phyloP scores from a whole-genome alignment of 73 alveolate genomes.

The Urostyla sp. region DNA sequence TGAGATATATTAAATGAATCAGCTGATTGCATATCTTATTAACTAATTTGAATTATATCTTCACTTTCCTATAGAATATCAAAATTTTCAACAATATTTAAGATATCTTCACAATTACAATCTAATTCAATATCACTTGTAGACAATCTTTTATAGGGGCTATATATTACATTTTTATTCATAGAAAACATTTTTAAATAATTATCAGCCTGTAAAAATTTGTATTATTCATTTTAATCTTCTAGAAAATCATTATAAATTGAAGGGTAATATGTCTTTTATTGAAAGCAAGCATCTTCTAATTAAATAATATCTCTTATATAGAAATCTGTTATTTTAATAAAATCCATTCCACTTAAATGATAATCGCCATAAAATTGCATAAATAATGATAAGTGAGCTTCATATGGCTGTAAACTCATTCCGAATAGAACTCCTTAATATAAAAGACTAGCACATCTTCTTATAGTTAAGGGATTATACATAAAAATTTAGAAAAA shows the following conservation, averaged over 20 bases:
- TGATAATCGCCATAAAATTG: constrained; percentile 88
- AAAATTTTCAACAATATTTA: constrained; percentile 57
- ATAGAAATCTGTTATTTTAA: constrained; percentile 63
- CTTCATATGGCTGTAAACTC: constrained; percentile 89
- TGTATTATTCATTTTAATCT: constrained; percentile 7
- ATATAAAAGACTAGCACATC: constrained; percentile 68
- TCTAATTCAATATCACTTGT: constrained; percentile 65
- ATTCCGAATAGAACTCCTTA: constrained; percentile 71
- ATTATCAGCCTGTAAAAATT: constrained; percentile 15
- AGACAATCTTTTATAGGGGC: constrained; percentile 47
- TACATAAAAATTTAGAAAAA: constrained; percentile 86
- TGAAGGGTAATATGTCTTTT: constrained; percentile 28
- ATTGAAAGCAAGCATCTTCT: not conserved
- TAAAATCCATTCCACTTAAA: constrained; percentile 86
- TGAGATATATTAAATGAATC: not conserved
- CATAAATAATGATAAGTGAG: constrained; percentile 83
- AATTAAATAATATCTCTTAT: constrained; percentile 39
- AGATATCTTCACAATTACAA: constrained; percentile 29
- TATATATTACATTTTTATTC: not conserved
- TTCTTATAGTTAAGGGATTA: constrained; percentile 71
- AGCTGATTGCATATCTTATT: not conserved
- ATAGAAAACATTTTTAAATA: not conserved
- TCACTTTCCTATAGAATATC: not conserved
- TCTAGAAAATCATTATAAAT: not conserved
- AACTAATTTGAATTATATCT: too few relatives aligned